These are phyloP conservation scores for Chlamydomonas sphaeroides DNA, from an alignment of 139 green algal genomes.

Conservation along the genomic window DNA sequence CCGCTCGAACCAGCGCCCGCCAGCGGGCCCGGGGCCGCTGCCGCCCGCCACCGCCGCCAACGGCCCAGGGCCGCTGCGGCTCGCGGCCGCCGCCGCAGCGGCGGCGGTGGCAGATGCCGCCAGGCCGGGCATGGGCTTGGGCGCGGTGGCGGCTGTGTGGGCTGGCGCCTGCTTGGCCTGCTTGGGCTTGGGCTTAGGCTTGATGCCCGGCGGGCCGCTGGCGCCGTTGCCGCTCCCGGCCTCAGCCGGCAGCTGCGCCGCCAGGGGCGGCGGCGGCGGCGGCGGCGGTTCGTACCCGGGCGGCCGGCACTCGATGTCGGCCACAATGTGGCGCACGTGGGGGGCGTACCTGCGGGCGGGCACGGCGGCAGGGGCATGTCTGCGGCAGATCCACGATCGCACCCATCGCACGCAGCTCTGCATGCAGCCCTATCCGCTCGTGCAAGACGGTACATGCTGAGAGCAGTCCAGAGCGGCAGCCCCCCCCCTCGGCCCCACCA, in stretches of 20 bases:
- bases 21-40: not conserved
- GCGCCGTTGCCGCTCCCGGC: not conserved
- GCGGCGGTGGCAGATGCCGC: not conserved
- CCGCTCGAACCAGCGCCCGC: slow-evolving; percentile 19
- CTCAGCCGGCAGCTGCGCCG: not conserved
- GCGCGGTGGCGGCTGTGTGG: too few relatives aligned
- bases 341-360: slow-evolving; percentile 80
- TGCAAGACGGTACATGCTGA: not conserved
- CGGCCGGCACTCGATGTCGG: slow-evolving; percentile 66
- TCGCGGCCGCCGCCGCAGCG: not conserved
- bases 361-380: too few relatives aligned
- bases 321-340: slow-evolving; percentile 76
- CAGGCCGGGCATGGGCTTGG: too few relatives aligned
- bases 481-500: slow-evolving; percentile 43
- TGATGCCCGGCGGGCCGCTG: too few relatives aligned
- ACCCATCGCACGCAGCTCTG: too few relatives aligned
- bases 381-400: too few relatives aligned
- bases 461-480: not conserved
- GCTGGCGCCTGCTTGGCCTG: too few relatives aligned
- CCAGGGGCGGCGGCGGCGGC: not conserved
- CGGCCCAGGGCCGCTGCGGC: too few relatives aligned
- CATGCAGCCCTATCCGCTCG: not conserved
- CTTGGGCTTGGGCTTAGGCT: too few relatives aligned
- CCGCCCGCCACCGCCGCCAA: too few relatives aligned
- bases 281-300: not conserved